phyloP scores from a whole-genome alignment of 164 flowering plant species.

The Kingdonia uniflora region DNA sequence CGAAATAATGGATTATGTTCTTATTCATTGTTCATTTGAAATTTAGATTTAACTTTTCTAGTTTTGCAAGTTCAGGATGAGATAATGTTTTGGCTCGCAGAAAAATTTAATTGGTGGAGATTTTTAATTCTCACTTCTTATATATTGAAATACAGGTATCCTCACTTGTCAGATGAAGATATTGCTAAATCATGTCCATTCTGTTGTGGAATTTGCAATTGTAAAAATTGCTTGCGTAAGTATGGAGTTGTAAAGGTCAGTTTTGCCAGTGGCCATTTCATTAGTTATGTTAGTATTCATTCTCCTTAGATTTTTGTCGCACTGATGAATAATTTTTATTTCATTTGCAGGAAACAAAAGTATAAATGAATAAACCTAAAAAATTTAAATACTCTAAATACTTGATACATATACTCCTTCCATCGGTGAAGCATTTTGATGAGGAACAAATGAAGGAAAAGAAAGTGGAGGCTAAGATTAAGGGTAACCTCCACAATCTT shows the following conservation, averaged over 20 bases:
- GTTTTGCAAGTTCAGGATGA: no score
- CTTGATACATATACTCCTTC: slow-evolving; percentile 62
- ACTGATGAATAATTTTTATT: slow-evolving; percentile 27
- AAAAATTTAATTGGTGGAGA: no score
- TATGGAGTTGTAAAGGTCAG: slow-evolving; percentile 35
- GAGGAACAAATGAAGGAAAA: slow-evolving; percentile 44
- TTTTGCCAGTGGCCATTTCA: slow-evolving; percentile 19
- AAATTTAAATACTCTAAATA: slow-evolving; percentile 42
- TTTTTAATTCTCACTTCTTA: neutral
- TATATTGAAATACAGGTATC: slow-evolving; percentile 27
- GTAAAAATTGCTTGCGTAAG: slow-evolving; percentile 41
- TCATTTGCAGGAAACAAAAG: no score
- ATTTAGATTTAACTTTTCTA: no score
- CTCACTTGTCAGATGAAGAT: slow-evolving; percentile 27
- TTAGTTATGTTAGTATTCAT: no score
- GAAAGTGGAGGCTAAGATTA: slow-evolving; percentile 45
- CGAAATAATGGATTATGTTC: no score
- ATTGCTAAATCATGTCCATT: slow-evolving; percentile 57
- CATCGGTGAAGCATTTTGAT: slow-evolving; percentile 47
- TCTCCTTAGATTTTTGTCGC: slow-evolving; percentile 11
- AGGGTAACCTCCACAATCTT: slow-evolving; percentile 21
- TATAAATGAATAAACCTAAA: slow-evolving; percentile 20
- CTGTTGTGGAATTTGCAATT: slow-evolving; percentile 61
- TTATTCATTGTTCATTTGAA: no score
- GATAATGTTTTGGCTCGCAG: no score